Percentiles rank a stretch among this genome's conserved stretches.
phyloP scores from a whole-genome alignment of 139 green algal species.

The Micractinium conductrix region DNA sequence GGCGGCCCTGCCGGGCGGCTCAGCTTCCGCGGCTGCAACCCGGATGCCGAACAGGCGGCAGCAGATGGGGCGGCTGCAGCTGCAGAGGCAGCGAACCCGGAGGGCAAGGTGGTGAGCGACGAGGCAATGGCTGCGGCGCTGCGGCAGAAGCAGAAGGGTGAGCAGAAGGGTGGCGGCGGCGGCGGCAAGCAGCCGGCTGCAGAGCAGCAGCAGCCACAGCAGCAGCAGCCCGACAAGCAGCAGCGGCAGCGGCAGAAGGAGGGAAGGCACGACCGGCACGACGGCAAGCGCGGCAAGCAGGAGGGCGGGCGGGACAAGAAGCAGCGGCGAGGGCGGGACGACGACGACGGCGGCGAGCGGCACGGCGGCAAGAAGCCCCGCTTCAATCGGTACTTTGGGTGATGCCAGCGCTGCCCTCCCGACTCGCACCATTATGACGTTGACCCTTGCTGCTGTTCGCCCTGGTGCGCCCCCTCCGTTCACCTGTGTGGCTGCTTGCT shows the following conservation, averaged over 20 bases:
- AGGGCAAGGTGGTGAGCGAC: constrained; percentile 19
- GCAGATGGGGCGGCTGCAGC: not conserved
- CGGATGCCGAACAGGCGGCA: not conserved
- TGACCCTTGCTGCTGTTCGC: too few relatives aligned
- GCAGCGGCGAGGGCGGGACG: not conserved
- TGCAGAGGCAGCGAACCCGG: not conserved
- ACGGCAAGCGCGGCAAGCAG: not conserved
- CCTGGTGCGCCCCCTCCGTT: too few relatives aligned
- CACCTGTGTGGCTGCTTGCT: too few relatives aligned
- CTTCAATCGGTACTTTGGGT: too few relatives aligned
- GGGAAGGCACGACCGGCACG: too few relatives aligned
- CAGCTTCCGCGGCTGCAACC: constrained; percentile 14
- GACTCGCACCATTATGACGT: too few relatives aligned
- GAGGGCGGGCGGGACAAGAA: not conserved
- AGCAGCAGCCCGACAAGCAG: not conserved
- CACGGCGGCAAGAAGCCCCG: constrained; percentile 8
- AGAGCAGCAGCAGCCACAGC: not conserved
- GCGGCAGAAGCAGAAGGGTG: not conserved
- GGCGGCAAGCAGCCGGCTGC: not conserved
- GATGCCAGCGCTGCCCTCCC: too few relatives aligned
- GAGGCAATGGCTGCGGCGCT: constrained; percentile 24
- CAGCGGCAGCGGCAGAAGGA: not conserved
- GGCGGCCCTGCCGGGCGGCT: not conserved
- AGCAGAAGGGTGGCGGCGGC: not conserved
- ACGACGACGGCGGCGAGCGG: not conserved